A percentile compares a stretch with the other conserved stretches of the same genome.
phyloP scores from a whole-genome alignment of 352 stramenopile species.

The Phytophthora pini region DNA sequence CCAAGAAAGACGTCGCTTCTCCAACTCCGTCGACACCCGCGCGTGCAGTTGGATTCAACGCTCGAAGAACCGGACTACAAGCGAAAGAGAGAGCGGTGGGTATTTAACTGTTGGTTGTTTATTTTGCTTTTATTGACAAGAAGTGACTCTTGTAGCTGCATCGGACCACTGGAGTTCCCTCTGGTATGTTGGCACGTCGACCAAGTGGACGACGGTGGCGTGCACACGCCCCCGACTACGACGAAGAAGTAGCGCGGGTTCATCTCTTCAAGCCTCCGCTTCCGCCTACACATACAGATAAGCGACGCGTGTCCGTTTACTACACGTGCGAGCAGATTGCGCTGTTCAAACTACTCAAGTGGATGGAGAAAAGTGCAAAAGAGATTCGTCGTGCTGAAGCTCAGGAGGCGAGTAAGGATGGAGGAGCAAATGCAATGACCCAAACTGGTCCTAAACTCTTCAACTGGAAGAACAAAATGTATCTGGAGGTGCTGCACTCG shows the following conservation, averaged over 20 bases:
- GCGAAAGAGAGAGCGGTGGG: constrained; percentile 30
- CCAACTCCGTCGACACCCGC: constrained; percentile 5
- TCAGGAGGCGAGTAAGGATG: constrained; percentile 1
- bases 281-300: constrained; percentile 42
- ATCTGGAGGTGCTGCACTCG: constrained; percentile 76
- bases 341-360: constrained; percentile 80
- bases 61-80: constrained; percentile 26
- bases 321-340: constrained; percentile 75
- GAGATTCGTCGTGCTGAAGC: constrained; percentile 28
- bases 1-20: neutral
- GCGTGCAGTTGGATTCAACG: constrained; percentile 32
- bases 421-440: neutral
- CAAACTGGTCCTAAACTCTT: constrained; percentile 12
- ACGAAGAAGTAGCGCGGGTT: constrained; percentile 44
- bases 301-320: constrained; percentile 66
- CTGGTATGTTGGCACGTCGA: constrained; percentile 20
- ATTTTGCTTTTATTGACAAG: constrained; percentile 4
- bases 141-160: constrained; percentile 32
- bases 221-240: constrained; percentile 42
- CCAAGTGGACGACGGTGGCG: constrained; percentile 40
- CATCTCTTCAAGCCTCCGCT: constrained; percentile 43
- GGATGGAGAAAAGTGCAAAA: constrained; percentile 48
- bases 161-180: constrained; percentile 21
- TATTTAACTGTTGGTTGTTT: neutral
- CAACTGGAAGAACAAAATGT: constrained; percentile 72